Evolutionary conservation across 2,329 filamentous ascomycete genomes (phyloP), one percentile per base, ranked within the genome.

Genomic region (Phialophora verrucosa): DNA sequence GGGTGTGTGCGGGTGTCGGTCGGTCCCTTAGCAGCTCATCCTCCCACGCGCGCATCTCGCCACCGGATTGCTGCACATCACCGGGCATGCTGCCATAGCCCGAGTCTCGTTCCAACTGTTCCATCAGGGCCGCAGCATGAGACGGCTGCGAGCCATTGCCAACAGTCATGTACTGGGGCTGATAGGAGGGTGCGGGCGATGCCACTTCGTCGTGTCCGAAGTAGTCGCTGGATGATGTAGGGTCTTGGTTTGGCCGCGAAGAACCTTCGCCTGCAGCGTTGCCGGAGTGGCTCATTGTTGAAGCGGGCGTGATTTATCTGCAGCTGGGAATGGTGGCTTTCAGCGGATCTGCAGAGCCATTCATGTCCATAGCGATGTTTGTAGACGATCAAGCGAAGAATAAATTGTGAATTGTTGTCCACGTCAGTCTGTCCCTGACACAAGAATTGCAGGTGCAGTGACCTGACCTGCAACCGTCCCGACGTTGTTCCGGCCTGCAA

Each of bases 81-180:
- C 88, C 89, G 32, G 86, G 82, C 58, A 90, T 84, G 76, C 92
- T 97, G 63, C 92, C 93, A 75, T 98, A 98, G 6, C 94, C 95
- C 20, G 94, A 98, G 77, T 99, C 95, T 65, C 88, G 83, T 68
- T 96, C 92, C 63, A 98, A 83, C 73, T 96, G 86, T 20, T 89
- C 88, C 78, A 95, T 91, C 47, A 98, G 83, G 63, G 89, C 89
- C 32, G 90, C 87, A 44, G 92, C 93, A 76, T 92, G 91, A 75
- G 92, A 88, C 23, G 93, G 93, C 25, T 90, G 88, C 62, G 89
- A 88, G 61, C 93, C 93, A 71, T 85, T 88, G 65, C 94, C 94
- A 59, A 97, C 91, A 4, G 92, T 96, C 89, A 96, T 91, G 79
- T 93, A 97, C 66, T 88, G 84, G 59, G 90, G 90, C 67, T 54